These are phyloP conservation scores for Hygrophila difformis DNA, from an alignment of 257 asterid species.

Conservation along the genomic window DNA sequence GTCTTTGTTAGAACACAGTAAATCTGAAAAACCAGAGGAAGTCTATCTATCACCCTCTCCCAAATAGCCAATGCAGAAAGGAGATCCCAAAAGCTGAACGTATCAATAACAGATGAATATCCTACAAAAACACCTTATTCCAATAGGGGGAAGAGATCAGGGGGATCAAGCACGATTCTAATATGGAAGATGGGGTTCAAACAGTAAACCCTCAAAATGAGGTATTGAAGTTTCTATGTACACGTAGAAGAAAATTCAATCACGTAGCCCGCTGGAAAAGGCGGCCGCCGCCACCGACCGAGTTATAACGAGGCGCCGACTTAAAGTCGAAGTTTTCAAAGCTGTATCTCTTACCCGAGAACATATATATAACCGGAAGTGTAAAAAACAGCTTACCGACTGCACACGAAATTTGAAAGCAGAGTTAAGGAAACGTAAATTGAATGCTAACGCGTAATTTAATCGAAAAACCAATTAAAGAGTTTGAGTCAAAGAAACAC, in stretches of 20 bases:
- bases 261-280: background rate
- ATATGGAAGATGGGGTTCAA: background rate
- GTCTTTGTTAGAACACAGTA: background rate
- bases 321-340: too few relatives aligned
- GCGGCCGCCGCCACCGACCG: too few relatives aligned
- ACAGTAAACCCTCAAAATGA: background rate
- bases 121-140: slow-evolving; percentile 9
- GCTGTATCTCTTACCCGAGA: too few relatives aligned
- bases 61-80: slow-evolving; percentile 2
- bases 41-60: slow-evolving; percentile 13
- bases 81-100: background rate
- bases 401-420: background rate
- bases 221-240: background rate
- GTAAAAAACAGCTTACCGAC: too few relatives aligned
- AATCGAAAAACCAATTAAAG: background rate
- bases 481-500: too few relatives aligned
- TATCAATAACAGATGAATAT: slow-evolving; percentile 12
- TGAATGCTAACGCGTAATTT: background rate
- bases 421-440: background rate
- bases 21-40: slow-evolving; percentile 19
- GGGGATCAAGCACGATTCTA: slow-evolving; percentile 8
- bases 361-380: too few relatives aligned
- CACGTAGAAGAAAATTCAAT: slow-evolving; percentile 20
- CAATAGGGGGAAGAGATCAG: slow-evolving; percentile 5
- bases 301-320: too few relatives aligned